phyloP scores from a whole-genome alignment of 768 basidiomycete species.

The Kwoniella botswanensis region DNA sequence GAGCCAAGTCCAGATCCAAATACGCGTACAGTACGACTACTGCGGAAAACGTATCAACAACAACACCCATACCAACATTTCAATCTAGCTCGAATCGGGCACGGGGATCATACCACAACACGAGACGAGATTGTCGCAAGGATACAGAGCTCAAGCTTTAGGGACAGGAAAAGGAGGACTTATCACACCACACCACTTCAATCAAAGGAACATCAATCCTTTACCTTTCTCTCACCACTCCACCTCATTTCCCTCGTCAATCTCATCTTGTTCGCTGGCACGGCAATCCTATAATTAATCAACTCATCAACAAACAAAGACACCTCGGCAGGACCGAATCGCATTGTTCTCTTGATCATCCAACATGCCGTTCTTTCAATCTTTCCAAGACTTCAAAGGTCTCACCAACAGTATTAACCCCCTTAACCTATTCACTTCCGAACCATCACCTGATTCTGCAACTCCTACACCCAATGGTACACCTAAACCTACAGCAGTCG shows the following conservation, averaged over 20 bases:
- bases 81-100: background rate
- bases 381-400: constrained; percentile 34
- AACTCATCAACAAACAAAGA: background rate
- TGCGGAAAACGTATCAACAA: constrained; percentile 1
- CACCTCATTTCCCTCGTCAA: background rate
- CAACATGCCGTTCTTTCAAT: constrained; percentile 32
- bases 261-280: background rate
- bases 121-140: background rate
- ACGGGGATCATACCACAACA: background rate
- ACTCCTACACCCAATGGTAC: constrained; percentile 11
- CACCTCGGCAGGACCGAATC: background rate
- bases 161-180: background rate
- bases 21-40: background rate
- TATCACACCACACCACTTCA: background rate
- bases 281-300: background rate
- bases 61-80: background rate
- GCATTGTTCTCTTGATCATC: background rate
- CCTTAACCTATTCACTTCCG: constrained; percentile 37
- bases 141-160: constrained; percentile 1
- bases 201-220: constrained; percentile 9
- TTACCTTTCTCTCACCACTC: background rate
- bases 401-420: constrained; percentile 33
- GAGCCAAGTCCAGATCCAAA: background rate
- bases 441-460: background rate
- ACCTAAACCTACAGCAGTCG: constrained; percentile 25